Evolutionary conservation across 23 red algal genomes (phyloP).

Genomic region (Cyanidiococcus yangmingshanensis): DNA sequence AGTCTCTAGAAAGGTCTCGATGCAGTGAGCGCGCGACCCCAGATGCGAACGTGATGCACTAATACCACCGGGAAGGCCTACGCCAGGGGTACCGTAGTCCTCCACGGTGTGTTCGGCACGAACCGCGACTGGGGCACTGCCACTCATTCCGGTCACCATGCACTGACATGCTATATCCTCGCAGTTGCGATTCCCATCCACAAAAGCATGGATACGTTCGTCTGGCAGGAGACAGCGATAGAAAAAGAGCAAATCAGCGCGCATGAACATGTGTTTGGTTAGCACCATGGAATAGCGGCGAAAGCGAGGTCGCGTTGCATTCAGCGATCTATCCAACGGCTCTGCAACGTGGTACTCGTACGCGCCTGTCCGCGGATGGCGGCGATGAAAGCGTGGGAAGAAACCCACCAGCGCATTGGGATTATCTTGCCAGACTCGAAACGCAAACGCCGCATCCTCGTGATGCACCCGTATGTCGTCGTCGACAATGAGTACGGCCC

Average conservation of each 20-base stretch:
- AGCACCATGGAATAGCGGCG: conserved; percentile 66
- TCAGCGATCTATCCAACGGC: conserved; percentile 12
- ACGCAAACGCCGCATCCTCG: conserved; percentile 34
- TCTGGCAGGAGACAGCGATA: conserved; percentile 48
- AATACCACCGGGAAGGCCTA: neutral
- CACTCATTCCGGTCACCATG: conserved; percentile 49
- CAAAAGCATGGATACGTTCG: conserved; percentile 36
- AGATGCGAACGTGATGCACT: neutral
- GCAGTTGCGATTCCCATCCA: conserved; percentile 63
- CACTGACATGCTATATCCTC: conserved; percentile 64
- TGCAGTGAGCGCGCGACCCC: neutral
- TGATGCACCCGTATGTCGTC: conserved; percentile 60
- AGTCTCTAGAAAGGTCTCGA: neutral
- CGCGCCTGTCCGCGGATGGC: conserved; percentile 4
- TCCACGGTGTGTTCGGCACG: neutral
- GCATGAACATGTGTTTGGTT: conserved; percentile 73
- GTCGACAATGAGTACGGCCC: conserved; percentile 55
- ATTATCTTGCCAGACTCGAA: conserved; percentile 57
- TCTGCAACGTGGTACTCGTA: conserved; percentile 28
- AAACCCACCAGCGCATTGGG: conserved; percentile 47
- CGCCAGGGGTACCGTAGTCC: conserved; percentile 16
- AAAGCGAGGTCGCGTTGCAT: conserved; percentile 22
- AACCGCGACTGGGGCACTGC: conserved; percentile 38
- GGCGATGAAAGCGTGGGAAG: conserved; percentile 46
- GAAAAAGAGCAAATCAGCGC: conserved; percentile 40